A percentile compares a stretch with the other conserved stretches of the same genome.
Conservation (phyloP, 2,329 filamentous ascomycete genomes). For the Trichoderma sp. region DNA sequence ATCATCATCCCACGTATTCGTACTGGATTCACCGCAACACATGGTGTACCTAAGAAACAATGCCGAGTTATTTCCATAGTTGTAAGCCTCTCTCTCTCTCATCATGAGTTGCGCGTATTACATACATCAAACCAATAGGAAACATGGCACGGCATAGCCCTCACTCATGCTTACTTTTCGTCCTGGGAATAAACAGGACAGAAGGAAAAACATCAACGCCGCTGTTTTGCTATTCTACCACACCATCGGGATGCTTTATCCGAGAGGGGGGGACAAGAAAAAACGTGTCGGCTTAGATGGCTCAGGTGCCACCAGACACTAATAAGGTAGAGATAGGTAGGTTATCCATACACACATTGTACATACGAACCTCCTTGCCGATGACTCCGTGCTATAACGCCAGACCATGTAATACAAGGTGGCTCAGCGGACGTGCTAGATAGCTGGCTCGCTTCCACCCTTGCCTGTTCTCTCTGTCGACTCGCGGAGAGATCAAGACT, state of each 20-base stretch:
- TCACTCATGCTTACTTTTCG: no score
- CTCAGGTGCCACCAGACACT: no score
- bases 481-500: background rate
- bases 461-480: background rate
- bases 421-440: background rate
- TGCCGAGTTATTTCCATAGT: background rate
- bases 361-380: background rate
- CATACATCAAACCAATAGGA: background rate
- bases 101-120: background rate
- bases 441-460: background rate
- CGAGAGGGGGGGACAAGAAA: background rate
- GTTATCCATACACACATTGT: no score
- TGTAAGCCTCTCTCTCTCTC: no score
- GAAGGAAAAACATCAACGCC: no score
- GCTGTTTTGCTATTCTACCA: background rate
- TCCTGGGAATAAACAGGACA: background rate
- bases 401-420: conserved; percentile 9
- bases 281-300: no score
- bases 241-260: conserved; percentile 15
- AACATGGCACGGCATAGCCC: no score
- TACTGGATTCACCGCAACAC: background rate
- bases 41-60: background rate
- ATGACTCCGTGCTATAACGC: conserved; percentile 6
- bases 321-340: no score
- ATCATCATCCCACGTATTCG: no score